Percentiles rank a stretch among this genome's conserved stretches.
These are phyloP conservation scores for Seiridium cupressi DNA, from an alignment of 2,329 filamentous ascomycete genomes.

Conservation along the genomic window DNA sequence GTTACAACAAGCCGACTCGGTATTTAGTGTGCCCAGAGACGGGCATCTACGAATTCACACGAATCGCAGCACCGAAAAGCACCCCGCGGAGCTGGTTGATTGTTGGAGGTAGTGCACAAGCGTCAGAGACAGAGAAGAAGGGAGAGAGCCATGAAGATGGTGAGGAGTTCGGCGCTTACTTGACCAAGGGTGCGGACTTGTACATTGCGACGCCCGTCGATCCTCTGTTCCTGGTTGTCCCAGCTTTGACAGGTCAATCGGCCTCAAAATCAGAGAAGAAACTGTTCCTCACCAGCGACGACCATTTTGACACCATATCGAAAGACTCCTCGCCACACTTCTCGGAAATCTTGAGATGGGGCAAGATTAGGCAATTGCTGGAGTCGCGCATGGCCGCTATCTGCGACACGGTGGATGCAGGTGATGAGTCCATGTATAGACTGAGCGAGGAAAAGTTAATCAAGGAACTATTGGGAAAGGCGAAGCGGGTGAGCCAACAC, in stretches of 20 bases:
- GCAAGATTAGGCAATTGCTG: slow-evolving; percentile 47
- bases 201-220: slow-evolving; percentile 83
- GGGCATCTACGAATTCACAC: slow-evolving; percentile 66
- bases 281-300: slow-evolving; percentile 67
- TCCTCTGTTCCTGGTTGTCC: slow-evolving; percentile 78
- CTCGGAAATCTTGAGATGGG: slow-evolving; percentile 51
- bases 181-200: slow-evolving; percentile 70
- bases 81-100: slow-evolving; percentile 64
- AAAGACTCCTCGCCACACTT: slow-evolving; percentile 57
- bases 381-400: slow-evolving; percentile 66
- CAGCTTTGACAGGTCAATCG: slow-evolving; percentile 55
- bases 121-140: slow-evolving; percentile 13
- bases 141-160: slow-evolving; percentile 10
- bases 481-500: slow-evolving; percentile 60
- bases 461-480: slow-evolving; percentile 66
- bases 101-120: slow-evolving; percentile 25
- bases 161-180: slow-evolving; percentile 27
- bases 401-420: slow-evolving; percentile 81
- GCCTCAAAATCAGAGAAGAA: slow-evolving; percentile 50
- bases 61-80: slow-evolving; percentile 49
- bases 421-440: slow-evolving; percentile 82
- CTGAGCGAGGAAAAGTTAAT: slow-evolving; percentile 72
- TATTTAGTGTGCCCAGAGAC: slow-evolving; percentile 62
- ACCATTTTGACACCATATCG: slow-evolving; percentile 66
- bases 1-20: slow-evolving; percentile 51